These are phyloP conservation scores for Exobasidium rhododendri DNA, from an alignment of 1,284 basidiomycete species.

Conservation along the genomic window DNA sequence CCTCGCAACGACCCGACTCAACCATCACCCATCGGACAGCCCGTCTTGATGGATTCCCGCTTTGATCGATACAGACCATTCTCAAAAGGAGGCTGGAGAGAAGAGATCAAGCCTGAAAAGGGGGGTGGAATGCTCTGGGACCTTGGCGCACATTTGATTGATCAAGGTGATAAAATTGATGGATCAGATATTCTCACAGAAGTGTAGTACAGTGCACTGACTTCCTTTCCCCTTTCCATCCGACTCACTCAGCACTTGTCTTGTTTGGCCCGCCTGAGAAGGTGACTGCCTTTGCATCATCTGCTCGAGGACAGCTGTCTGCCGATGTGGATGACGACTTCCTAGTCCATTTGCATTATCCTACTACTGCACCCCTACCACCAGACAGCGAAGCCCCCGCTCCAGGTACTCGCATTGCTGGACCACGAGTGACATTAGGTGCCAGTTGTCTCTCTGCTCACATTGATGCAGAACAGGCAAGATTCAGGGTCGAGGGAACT, in stretches of 20 bases:
- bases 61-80: slow-evolving; percentile 51
- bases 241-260: slow-evolving; percentile 24
- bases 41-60: slow-evolving; percentile 44
- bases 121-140: slow-evolving; percentile 53
- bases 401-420: slow-evolving; percentile 36
- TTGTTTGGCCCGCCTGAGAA: slow-evolving; percentile 46
- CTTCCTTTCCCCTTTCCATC: no score
- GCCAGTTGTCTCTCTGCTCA: slow-evolving; percentile 47
- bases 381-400: slow-evolving; percentile 28
- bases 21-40: slow-evolving; percentile 43
- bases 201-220: no score
- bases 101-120: slow-evolving; percentile 34
- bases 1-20: slow-evolving; percentile 20
- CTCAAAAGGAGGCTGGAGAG: slow-evolving; percentile 51
- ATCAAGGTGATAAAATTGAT: slow-evolving; percentile 37
- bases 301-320: slow-evolving; percentile 40
- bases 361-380: slow-evolving; percentile 29
- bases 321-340: slow-evolving; percentile 50
- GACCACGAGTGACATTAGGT: slow-evolving; percentile 37
- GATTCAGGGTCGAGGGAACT: slow-evolving; percentile 46
- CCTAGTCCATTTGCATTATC: slow-evolving; percentile 42
- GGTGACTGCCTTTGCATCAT: slow-evolving; percentile 40
- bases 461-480: slow-evolving; percentile 41
- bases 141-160: slow-evolving; percentile 47
- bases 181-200: no score